phyloP scores from a whole-genome alignment of 139 green algal species.

The Tetradesmus lagerheimii region DNA sequence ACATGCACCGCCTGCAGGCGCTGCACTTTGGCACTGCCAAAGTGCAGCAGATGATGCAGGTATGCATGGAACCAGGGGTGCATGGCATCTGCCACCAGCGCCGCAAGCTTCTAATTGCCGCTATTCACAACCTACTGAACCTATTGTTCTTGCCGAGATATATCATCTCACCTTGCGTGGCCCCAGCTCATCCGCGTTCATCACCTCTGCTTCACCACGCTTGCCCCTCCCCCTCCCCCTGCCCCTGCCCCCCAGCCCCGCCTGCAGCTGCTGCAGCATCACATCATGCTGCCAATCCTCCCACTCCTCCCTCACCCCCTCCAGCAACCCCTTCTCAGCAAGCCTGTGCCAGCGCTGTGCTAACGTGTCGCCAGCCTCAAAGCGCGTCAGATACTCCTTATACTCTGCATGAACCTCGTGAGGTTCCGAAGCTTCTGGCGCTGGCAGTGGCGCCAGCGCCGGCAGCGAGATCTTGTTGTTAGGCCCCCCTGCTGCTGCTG shows the following conservation, averaged over 20 bases:
- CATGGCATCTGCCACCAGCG: too few species aligned
- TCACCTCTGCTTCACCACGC: not conserved
- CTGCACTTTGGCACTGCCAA: too few species aligned
- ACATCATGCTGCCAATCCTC: slow-evolving; percentile 36
- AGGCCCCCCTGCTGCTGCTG: slow-evolving; percentile 1
- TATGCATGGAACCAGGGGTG: too few species aligned
- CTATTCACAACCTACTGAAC: too few species aligned
- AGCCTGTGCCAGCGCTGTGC: slow-evolving; percentile 40
- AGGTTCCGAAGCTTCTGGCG: not conserved
- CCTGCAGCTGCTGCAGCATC: slow-evolving; percentile 32
- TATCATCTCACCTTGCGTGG: not conserved
- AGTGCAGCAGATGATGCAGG: too few species aligned
- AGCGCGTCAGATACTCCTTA: slow-evolving; percentile 10
- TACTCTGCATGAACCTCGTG: slow-evolving; percentile 1
- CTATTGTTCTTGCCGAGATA: too few species aligned
- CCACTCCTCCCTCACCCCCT: not conserved
- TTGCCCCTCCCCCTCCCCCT: not conserved
- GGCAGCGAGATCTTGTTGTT: not conserved
- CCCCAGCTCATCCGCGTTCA: not conserved
- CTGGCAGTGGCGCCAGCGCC: not conserved
- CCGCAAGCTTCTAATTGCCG: too few species aligned
- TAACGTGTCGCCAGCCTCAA: slow-evolving; percentile 8
- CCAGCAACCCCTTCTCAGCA: not conserved
- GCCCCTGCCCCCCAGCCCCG: not conserved
- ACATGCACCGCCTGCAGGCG: too few species aligned